Evolutionary conservation across 1,139 yeast genomes (phyloP).

Genomic region (Debaryomyces coudertii): DNA sequence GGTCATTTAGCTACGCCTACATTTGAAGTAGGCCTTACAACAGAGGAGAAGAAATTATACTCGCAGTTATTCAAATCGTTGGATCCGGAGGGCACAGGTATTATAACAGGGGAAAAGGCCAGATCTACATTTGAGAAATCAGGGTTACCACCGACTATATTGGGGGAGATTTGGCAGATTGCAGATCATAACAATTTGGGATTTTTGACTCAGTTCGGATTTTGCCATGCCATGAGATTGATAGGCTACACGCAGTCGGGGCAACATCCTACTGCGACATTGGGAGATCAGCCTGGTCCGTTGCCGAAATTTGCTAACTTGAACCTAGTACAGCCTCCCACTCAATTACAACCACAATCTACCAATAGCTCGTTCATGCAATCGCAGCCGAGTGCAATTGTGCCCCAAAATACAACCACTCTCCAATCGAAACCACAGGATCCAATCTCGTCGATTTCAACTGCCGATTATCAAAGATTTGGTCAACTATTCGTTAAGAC

Average conservation of each 20-base stretch:
- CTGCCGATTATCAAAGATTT: conserved; percentile 71
- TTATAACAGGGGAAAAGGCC: conserved; percentile 91
- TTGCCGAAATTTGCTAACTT: conserved; percentile 55
- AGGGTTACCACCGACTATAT: conserved; percentile 72
- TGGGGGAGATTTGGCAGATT: conserved; percentile 93
- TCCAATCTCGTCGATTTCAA: conserved; percentile 62
- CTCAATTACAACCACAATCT: conserved; percentile 36
- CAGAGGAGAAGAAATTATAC: conserved; percentile 77
- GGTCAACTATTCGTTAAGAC: conserved; percentile 75
- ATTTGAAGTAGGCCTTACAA: conserved; percentile 59
- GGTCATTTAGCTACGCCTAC: conserved; percentile 30
- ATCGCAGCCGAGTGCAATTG: conserved; percentile 45
- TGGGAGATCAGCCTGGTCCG: conserved; percentile 61
- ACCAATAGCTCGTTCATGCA: conserved; percentile 52
- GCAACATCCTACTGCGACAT: conserved; percentile 51
- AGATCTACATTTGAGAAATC: conserved; percentile 83
- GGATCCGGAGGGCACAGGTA: conserved; percentile 78
- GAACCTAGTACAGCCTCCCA: conserved; percentile 25
- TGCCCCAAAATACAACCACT: conserved; percentile 39
- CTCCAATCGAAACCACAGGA: conserved; percentile 35
- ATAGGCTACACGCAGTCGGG: conserved; percentile 90
- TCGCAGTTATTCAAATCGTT: conserved; percentile 75
- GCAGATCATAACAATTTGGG: conserved; percentile 89
- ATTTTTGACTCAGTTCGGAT: conserved; percentile 78
- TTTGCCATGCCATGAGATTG: conserved; percentile 83